Base-by-base conservation (phyloP, 129 eudicot genomes). In the Chrysanthemum makinoi region DNA sequence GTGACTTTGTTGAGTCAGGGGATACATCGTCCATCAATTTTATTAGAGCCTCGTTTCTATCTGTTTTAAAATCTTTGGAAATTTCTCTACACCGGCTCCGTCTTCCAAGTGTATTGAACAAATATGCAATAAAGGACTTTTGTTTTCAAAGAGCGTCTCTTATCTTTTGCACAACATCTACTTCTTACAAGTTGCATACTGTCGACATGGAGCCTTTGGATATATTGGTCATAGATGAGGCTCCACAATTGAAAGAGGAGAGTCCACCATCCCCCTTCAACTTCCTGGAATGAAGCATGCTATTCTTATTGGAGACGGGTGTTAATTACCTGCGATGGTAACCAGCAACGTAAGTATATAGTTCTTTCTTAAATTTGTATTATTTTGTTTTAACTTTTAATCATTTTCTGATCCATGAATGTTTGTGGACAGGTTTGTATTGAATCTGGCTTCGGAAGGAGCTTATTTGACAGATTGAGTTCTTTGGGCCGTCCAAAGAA, bases 91-190 rank as follows among this genome's bases (percentile, higher is more conserved):
- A 22, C 56, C 10, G 17, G 12, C 86, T 84, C 16, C 26, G 69
- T 15, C 78, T 89, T 49, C 86, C 90, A 18, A 63, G 54, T 54
- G 75, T 44, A 13, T 50, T 52, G 70, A 74, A 47, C 66, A 43
- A 10, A 33, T 47, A 8, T 54, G 68, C 79, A 35, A 46, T 79
- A 28, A 67, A 0, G 66, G 83, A 85, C 6, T 86, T 87, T 5
- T 87, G 90, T 75, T 76, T 80, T 66, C 44, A 80, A 67, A 74
- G 47, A 10, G 96, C 90, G 60, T 86, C 87, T 1, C 65, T 84
- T 17, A 56, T 89, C 48, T 83, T 88, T 65, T 88, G 91, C 73
- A 88, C 91, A 4, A 73, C 82, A 18, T 85, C 90, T 28, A 80
- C 76, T 57, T 75, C 95, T 3, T 88, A 58, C 69, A 83, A 79